Percentiles rank a stretch among this genome's conserved stretches.
phyloP scores from a whole-genome alignment of 2,329 filamentous ascomycete species.

The Sporothrix brunneoviolacea region DNA sequence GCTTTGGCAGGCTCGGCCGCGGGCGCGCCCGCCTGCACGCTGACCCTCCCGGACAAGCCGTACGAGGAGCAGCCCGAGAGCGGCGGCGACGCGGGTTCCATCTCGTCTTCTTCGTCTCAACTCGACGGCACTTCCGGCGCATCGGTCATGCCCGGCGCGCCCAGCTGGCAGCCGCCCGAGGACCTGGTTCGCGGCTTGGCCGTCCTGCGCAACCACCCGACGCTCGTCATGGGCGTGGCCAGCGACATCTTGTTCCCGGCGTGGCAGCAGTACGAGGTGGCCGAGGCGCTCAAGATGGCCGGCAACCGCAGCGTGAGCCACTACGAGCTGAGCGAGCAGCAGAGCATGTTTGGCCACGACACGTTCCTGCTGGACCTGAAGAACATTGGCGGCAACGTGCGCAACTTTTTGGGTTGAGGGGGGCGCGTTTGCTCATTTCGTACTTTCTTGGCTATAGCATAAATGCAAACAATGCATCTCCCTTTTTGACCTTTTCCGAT shows the following conservation, averaged over 20 bases:
- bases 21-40: constrained; percentile 49
- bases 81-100: constrained; percentile 24
- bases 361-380: constrained; percentile 90
- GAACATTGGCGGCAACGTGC: constrained; percentile 80
- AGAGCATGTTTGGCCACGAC: constrained; percentile 92
- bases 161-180: constrained; percentile 54
- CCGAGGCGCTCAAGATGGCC: constrained; percentile 66
- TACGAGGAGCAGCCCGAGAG: constrained; percentile 73
- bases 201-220: constrained; percentile 66
- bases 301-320: constrained; percentile 82
- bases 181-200: constrained; percentile 74
- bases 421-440: no score
- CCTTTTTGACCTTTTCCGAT: background rate
- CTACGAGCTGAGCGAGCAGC: constrained; percentile 86
- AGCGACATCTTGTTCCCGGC: constrained; percentile 96
- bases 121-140: constrained; percentile 16
- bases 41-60: constrained; percentile 74
- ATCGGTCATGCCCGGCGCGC: constrained; percentile 5
- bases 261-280: constrained; percentile 95
- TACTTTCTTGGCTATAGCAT: no score
- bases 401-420: constrained; percentile 62
- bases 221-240: constrained; percentile 85
- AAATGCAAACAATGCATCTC: background rate
- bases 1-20: no score
- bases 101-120: constrained; percentile 21